phyloP scores from a whole-genome alignment of 257 asterid species.

The Paraleonurus japonicus region DNA sequence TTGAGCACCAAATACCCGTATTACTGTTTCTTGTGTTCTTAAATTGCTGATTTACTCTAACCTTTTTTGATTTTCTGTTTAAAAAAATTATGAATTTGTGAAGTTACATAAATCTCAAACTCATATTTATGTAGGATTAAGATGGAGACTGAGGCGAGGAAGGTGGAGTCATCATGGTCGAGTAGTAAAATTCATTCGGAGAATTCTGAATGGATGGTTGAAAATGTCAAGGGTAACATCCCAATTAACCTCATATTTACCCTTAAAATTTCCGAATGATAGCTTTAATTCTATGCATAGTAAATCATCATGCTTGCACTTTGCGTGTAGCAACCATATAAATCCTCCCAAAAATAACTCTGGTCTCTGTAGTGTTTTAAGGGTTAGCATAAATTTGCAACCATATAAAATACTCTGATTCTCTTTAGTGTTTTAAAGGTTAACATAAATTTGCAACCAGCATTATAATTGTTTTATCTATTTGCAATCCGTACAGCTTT shows the following conservation, averaged over 20 bases:
- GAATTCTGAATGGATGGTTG: constrained; percentile 46
- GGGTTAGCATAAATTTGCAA: no score
- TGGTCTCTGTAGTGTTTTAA: no score
- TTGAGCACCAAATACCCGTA: neutral
- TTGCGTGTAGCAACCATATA: neutral
- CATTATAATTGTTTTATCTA: no score
- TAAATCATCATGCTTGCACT: neutral
- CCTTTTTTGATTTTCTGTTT: neutral
- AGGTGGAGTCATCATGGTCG: constrained; percentile 28
- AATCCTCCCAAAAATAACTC: neutral
- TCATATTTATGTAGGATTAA: constrained; percentile 7
- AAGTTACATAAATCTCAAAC: neutral
- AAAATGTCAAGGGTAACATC: constrained; percentile 52
- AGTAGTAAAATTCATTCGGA: constrained; percentile 20
- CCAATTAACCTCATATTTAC: neutral
- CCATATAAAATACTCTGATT: no score
- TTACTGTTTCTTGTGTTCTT: neutral
- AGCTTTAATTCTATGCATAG: neutral
- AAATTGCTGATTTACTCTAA: neutral
- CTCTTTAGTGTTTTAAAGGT: no score
- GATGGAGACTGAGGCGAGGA: constrained; percentile 47
- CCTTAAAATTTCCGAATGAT: neutral
- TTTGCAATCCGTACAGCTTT: no score
- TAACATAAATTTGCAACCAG: no score
- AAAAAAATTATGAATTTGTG: neutral